These are phyloP conservation scores for Guadua angustifolia DNA, from an alignment of 176 grass and related monocot genomes.

Conservation along the genomic window DNA sequence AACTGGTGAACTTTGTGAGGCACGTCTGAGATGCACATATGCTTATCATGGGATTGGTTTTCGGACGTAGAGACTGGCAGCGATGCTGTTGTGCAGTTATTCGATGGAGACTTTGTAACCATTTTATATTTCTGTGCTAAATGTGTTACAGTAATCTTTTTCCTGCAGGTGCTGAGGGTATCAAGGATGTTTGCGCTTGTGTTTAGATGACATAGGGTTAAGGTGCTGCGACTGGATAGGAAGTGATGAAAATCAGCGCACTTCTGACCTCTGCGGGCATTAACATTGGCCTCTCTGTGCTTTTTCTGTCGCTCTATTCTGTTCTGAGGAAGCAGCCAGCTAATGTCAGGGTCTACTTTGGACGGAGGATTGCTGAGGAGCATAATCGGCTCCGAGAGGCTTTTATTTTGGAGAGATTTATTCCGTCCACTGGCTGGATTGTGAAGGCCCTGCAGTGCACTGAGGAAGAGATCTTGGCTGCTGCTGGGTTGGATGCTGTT, in stretches of 20 bases:
- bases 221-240: not conserved
- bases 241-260: constrained; percentile 71
- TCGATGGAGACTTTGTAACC: not conserved
- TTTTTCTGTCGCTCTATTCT: constrained; percentile 84
- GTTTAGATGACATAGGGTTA: constrained; percentile 35
- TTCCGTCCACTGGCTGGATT: constrained; percentile 82
- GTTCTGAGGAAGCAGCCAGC: constrained; percentile 84
- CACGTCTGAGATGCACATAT: not conserved
- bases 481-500: constrained; percentile 88
- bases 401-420: constrained; percentile 83
- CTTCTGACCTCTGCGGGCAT: constrained; percentile 89
- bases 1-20: not conserved
- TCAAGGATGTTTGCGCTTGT: not conserved
- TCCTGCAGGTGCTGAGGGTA: constrained; percentile 25
- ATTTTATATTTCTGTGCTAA: not conserved
- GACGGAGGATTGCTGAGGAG: constrained; percentile 71
- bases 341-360: constrained; percentile 90
- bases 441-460: constrained; percentile 77
- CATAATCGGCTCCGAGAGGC: constrained; percentile 57
- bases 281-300: constrained; percentile 72
- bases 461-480: constrained; percentile 77
- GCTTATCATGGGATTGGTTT: not conserved
- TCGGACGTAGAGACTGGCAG: not conserved
- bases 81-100: not conserved
- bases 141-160: not conserved